Base-by-base conservation (phyloP, 768 basidiomycete genomes). In the Termitomyces heimii region DNA sequence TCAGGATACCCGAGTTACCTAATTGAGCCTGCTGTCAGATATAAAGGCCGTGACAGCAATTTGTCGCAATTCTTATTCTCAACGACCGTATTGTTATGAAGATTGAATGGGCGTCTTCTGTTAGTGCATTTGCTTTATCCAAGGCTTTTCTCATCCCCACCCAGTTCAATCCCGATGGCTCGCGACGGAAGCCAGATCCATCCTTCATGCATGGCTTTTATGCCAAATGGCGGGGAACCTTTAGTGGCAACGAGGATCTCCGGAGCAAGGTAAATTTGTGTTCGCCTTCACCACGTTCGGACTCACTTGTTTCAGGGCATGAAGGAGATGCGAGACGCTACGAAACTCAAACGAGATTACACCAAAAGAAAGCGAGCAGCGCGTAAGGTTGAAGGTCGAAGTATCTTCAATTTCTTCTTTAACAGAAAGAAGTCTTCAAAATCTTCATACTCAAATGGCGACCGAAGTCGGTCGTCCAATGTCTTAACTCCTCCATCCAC, bases 121-220 rank as follows among this genome's bases (percentile, higher is more conserved):
- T 80, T 54, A 59, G 81, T 77, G 54, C 43, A 67, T 55, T 35
- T 20, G 31, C 60, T 57, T 53, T 29, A 53, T 50, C 55, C 34
- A 37, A 26, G 28, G 35, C 46, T 42, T 20, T 16, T 22, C 29
- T 45, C 12, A 37, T 32, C 20, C 42, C 42, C 35, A 53, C 39
- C 39, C 56, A 81, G 78, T 77, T 74, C 62, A 69, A 72, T 58
- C 60, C 74, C 20, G 78, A 80, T 66, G 77, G 77, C 44, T 68
- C 71, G 53, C 76, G 77, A 51, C 72, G 74, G 40, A 75, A 71
- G 45, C 82, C 79, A 48, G 77, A 75, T 32, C 78, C 80, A 42
- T 84, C 80, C 6, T 78, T 79, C 12, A 77, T 88, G 68, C 88
- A 90, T 62, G 88, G 88, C 32, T 90, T 88, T 86, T 73, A 89